Evolutionary conservation across 1,284 basidiomycete genomes (phyloP).

Genomic region (Microbotryomycetes sp.): DNA sequence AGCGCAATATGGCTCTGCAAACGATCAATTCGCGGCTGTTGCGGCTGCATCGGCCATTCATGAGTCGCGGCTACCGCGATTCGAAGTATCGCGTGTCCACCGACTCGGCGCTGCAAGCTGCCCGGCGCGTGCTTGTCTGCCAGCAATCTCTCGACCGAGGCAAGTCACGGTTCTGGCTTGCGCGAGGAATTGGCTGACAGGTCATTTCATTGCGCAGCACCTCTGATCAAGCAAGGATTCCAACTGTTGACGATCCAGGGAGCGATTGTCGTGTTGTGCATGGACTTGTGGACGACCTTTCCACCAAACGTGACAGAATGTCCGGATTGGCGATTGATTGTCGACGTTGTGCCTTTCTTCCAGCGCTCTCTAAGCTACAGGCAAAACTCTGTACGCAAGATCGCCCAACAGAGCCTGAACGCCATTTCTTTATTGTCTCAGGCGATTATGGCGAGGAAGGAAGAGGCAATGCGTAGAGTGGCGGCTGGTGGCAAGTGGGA

Average conservation of each 20-base stretch:
- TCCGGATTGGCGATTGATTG: conserved; percentile 22
- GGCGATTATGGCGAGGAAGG: conserved; percentile 9
- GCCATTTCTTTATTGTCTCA: conserved; percentile 23
- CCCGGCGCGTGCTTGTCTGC: conserved; percentile 12
- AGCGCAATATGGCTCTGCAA: conserved; percentile 10
- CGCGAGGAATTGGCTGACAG: neutral
- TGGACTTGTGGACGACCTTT: conserved; percentile 22
- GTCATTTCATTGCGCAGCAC: neutral
- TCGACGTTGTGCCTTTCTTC: conserved; percentile 15
- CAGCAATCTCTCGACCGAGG: conserved; percentile 23
- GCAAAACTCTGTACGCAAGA: conserved; percentile 14
- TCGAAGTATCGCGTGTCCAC: conserved; percentile 17
- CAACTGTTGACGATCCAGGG: conserved; percentile 15
- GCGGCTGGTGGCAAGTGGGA: neutral
- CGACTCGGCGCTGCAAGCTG: conserved; percentile 14
- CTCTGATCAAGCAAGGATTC: conserved; percentile 20
- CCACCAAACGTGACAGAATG: conserved; percentile 5
- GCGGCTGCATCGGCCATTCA: conserved; percentile 30
- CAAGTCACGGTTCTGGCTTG: neutral
- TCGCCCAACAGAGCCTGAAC: conserved; percentile 21
- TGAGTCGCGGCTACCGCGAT: conserved; percentile 26
- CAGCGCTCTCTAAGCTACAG: conserved; percentile 10
- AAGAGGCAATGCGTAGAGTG: neutral
- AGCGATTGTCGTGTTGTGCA: conserved; percentile 20
- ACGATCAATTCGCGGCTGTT: conserved; percentile 22